These are phyloP conservation scores for Erysiphe neolycopersici DNA, from an alignment of 2,329 filamentous ascomycete genomes.

Conservation along the genomic window DNA sequence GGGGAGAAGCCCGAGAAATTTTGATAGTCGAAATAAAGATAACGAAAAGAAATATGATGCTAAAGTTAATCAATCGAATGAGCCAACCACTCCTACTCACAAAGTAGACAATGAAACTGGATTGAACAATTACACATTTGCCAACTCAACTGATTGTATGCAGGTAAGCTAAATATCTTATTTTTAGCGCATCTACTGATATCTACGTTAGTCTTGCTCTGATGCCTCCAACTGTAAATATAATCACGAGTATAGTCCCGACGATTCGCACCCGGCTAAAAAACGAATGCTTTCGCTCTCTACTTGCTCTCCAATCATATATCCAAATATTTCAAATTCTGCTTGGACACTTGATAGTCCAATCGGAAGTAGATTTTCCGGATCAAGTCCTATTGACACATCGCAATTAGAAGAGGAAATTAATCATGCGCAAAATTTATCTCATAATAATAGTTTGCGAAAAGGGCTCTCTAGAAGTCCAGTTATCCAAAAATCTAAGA, in stretches of 20 bases:
- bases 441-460: not conserved
- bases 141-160: conserved; percentile 5
- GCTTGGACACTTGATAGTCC: not conserved
- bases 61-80: conserved; percentile 9
- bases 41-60: conserved; percentile 11
- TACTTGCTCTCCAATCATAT: conserved; percentile 1
- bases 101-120: not conserved
- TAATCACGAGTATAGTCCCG: not conserved
- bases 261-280: not conserved
- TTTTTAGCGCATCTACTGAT: not conserved
- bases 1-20: conserved; percentile 77
- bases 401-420: conserved; percentile 11
- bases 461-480: conserved; percentile 3
- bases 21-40: conserved; percentile 49
- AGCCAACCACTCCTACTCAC: conserved; percentile 4
- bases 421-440: not conserved
- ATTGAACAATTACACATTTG: conserved; percentile 6
- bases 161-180: conserved; percentile 5
- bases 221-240: not conserved
- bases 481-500: conserved; percentile 8
- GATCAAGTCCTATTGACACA: conserved; percentile 10
- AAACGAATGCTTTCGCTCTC: conserved; percentile 2
- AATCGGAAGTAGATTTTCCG: not conserved
- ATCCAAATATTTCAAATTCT: not conserved
- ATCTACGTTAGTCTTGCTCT: not conserved